A percentile compares a stretch with the other conserved stretches of the same genome.
Conservation (phyloP, 2,329 filamentous ascomycete genomes). For the Tolypocladium capitatum region DNA sequence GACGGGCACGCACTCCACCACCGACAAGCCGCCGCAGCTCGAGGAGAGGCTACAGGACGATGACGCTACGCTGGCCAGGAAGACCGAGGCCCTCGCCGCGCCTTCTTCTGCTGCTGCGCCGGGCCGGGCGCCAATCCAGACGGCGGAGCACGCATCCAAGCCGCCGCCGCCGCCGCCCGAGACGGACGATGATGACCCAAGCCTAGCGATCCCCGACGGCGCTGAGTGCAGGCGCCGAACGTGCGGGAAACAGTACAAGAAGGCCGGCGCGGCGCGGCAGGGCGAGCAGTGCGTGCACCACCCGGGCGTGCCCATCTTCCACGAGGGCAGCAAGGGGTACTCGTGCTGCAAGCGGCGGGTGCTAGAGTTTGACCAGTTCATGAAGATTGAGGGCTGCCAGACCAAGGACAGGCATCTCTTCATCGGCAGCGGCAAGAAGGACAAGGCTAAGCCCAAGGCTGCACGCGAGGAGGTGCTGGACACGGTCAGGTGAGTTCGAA, state of each 20-base stretch:
- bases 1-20: slow-evolving; percentile 79
- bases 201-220: slow-evolving; percentile 57
- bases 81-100: slow-evolving; percentile 38
- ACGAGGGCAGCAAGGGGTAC: slow-evolving; percentile 97
- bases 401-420: slow-evolving; percentile 76
- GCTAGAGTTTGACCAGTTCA: slow-evolving; percentile 93
- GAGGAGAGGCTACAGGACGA: slow-evolving; percentile 41
- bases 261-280: slow-evolving; percentile 40
- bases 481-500: slow-evolving; percentile 51
- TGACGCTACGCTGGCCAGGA: slow-evolving; percentile 26
- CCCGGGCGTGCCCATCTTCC: slow-evolving; percentile 83
- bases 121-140: slow-evolving; percentile 24
- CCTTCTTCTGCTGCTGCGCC: slow-evolving; percentile 21
- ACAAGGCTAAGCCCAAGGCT: slow-evolving; percentile 23
- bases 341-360: slow-evolving; percentile 93
- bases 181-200: slow-evolving; percentile 77
- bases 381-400: slow-evolving; percentile 86
- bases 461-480: slow-evolving; percentile 62
- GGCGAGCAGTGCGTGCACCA: slow-evolving; percentile 77
- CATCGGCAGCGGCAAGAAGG: slow-evolving; percentile 60
- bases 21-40: slow-evolving; percentile 53
- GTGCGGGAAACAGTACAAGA: slow-evolving; percentile 56
- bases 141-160: slow-evolving; percentile 33
- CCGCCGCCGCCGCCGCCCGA: slow-evolving; percentile 53
- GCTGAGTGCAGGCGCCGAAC: slow-evolving; percentile 64